phyloP scores from a whole-genome alignment of 2,329 filamentous ascomycete genomes.

The Venturiaceae sp. region DNA sequence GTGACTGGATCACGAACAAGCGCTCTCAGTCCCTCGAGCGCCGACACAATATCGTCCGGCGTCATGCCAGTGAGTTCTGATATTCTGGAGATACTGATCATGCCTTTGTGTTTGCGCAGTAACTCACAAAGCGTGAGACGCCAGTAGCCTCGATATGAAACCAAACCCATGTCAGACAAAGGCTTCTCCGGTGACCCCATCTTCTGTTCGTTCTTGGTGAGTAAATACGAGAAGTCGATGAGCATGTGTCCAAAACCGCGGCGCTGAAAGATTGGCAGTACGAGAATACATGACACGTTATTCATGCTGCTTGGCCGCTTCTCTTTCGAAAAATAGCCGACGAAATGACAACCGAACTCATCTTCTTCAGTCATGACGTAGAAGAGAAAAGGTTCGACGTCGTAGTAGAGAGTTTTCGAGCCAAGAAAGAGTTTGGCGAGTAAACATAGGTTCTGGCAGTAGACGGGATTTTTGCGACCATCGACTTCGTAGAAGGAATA shows the following conservation, averaged over 20 bases:
- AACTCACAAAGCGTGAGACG: slow-evolving; percentile 80
- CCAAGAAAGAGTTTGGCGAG: slow-evolving; percentile 96
- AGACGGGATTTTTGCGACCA: slow-evolving; percentile 93
- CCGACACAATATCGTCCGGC: slow-evolving; percentile 89
- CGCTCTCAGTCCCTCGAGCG: slow-evolving; percentile 79
- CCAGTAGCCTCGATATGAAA: slow-evolving; percentile 98
- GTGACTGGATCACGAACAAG: slow-evolving; percentile 85
- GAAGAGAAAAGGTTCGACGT: slow-evolving; percentile 93
- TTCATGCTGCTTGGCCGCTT: slow-evolving; percentile 91
- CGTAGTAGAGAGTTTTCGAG: slow-evolving; percentile 96
- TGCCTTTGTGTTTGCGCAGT: slow-evolving; percentile 53
- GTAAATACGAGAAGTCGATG: slow-evolving; percentile 95
- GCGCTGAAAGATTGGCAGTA: slow-evolving; percentile 89
- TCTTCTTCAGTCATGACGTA: slow-evolving; percentile 96
- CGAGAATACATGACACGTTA: slow-evolving; percentile 95
- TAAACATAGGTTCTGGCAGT: slow-evolving; percentile 94
- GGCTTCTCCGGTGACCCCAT: slow-evolving; percentile 96
- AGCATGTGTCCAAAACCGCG: slow-evolving; percentile 95
- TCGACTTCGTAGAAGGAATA: slow-evolving; percentile 97
- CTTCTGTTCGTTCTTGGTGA: slow-evolving; percentile 87
- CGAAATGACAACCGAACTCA: slow-evolving; percentile 85
- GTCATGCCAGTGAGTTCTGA: slow-evolving; percentile 93
- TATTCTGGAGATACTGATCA: slow-evolving; percentile 52
- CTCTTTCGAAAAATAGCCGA: slow-evolving; percentile 99
- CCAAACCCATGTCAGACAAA: slow-evolving; percentile 92